phyloP scores from a whole-genome alignment of 176 grass and related monocot genomes.

The Bolboschoenus planiculmis region DNA sequence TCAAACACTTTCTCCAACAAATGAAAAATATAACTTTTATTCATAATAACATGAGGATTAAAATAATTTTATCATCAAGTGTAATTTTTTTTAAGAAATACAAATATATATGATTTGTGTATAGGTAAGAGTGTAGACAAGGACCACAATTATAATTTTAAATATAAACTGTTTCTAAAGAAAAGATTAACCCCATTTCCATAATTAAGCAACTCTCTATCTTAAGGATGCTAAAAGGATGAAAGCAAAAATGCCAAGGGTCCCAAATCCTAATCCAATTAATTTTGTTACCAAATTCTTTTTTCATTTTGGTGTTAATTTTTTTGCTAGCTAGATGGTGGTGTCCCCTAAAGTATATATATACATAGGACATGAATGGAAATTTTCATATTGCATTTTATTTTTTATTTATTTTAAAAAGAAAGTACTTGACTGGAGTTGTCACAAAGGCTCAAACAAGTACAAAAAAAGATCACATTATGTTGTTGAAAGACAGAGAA shows the following conservation, averaged over 20 bases:
- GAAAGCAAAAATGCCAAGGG: neutral
- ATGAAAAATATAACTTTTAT: too few species aligned
- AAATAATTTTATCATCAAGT: too few species aligned
- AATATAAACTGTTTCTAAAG: too few species aligned
- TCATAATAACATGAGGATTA: too few species aligned
- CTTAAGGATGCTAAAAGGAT: neutral
- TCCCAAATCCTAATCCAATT: neutral
- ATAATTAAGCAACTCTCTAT: neutral
- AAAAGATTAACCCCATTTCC: neutral
- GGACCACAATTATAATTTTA: too few species aligned
- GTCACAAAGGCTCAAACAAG: neutral
- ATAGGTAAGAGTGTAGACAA: too few species aligned
- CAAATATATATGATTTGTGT: too few species aligned
- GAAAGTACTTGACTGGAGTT: neutral
- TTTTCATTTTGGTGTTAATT: neutral
- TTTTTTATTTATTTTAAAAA: neutral
- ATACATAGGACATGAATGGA: neutral
- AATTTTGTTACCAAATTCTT: neutral
- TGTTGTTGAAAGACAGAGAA: neutral
- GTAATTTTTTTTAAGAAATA: too few species aligned
- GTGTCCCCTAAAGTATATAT: neutral
- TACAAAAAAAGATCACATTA: neutral
- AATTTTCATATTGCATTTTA: neutral
- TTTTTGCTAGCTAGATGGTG: neutral
- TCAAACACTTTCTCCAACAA: too few species aligned